Conservation (phyloP, 495 filamentous ascomycete species). For the Cudoniella acicularis region DNA sequence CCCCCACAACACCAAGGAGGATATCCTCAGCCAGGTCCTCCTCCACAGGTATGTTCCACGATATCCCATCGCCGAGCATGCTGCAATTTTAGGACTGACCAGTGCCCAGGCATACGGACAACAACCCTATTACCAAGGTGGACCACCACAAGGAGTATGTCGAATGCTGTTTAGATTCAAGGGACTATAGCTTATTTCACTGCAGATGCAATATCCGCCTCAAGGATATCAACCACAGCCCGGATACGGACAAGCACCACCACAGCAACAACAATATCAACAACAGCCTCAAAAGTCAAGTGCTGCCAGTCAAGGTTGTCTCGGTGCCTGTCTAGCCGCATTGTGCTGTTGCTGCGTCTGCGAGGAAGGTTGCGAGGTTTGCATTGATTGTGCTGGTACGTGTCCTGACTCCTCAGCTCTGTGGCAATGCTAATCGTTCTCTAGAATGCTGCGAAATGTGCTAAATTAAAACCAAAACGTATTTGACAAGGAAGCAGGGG, state of each 20-base stretch:
- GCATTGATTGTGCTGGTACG: conserved; percentile 48
- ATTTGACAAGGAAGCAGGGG: not conserved
- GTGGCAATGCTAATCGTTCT: not conserved
- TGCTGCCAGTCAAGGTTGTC: conserved; percentile 46
- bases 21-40: conserved; percentile 11
- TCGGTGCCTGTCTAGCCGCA: conserved; percentile 54
- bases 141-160: conserved; percentile 12
- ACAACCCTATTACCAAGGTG: conserved; percentile 25
- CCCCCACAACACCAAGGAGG: conserved; percentile 20
- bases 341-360: conserved; percentile 69
- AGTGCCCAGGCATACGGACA: not conserved
- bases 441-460: conserved; percentile 6
- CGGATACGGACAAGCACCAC: conserved; percentile 36
- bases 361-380: conserved; percentile 68
- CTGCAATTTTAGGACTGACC: too few species aligned
- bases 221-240: not conserved
- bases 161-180: too few species aligned
- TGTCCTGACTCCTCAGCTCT: not conserved
- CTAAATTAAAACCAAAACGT: not conserved
- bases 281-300: conserved; percentile 1
- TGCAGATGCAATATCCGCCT: too few species aligned
- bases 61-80: too few species aligned
- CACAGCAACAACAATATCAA: conserved; percentile 28
- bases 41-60: conserved; percentile 19
- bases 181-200: too few species aligned